These are phyloP conservation scores for Coniosporium apollinis DNA, from an alignment of 495 filamentous ascomycete genomes.

Conservation along the genomic window DNA sequence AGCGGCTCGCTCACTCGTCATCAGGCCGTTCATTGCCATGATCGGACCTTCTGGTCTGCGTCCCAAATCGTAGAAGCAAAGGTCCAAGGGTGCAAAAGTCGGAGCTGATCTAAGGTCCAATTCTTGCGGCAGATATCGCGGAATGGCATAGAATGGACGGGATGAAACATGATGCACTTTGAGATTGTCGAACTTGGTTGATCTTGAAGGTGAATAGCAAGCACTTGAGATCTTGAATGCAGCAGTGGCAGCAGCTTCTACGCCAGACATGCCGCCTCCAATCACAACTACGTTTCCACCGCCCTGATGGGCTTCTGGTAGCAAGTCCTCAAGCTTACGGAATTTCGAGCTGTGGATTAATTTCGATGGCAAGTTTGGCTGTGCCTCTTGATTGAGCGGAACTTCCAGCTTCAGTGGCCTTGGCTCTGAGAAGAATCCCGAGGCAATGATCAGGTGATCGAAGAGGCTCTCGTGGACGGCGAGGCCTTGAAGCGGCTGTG, in stretches of 20 bases:
- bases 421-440: conserved; percentile 57
- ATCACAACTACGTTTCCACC: conserved; percentile 56
- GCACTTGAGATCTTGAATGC: conserved; percentile 51
- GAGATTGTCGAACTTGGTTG: conserved; percentile 19
- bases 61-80: conserved; percentile 52
- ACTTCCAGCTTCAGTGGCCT: conserved; percentile 36
- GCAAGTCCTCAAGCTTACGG: conserved; percentile 16
- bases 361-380: not conserved
- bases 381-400: conserved; percentile 12
- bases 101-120: conserved; percentile 26
- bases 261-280: conserved; percentile 71
- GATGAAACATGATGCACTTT: conserved; percentile 52
- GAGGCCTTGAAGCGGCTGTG: conserved; percentile 12
- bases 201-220: conserved; percentile 27
- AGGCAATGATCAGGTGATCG: conserved; percentile 57
- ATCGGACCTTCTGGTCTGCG: conserved; percentile 37
- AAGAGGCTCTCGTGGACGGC: too few species aligned
- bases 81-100: conserved; percentile 59
- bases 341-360: conserved; percentile 42
- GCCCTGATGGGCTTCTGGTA: conserved; percentile 4
- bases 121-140: conserved; percentile 36
- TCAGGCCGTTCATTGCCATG: conserved; percentile 31
- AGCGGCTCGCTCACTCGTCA: conserved; percentile 35
- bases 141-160: conserved; percentile 56
- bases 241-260: conserved; percentile 56